Percentiles rank a stretch among this genome's conserved stretches.
phyloP scores from a whole-genome alignment of 2,329 filamentous ascomycete genomes.

The Cephalotrichum gorgonifer region DNA sequence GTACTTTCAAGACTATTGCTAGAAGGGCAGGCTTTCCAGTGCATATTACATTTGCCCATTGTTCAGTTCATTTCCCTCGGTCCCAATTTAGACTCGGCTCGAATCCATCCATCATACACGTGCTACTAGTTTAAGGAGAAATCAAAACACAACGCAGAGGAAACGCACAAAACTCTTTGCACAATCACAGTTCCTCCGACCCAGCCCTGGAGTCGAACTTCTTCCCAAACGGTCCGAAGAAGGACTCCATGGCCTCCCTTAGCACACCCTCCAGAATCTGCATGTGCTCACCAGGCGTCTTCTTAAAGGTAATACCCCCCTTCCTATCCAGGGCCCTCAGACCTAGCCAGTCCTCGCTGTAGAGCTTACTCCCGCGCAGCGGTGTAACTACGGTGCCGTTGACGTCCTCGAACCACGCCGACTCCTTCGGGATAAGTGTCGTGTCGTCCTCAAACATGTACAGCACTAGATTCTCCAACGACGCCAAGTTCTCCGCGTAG shows the following conservation, averaged over 20 bases:
- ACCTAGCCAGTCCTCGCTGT: slow-evolving; percentile 89
- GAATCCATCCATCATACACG: too few species aligned
- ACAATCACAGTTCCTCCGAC: background rate
- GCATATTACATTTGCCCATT: too few species aligned
- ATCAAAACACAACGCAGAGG: background rate
- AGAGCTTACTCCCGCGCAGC: slow-evolving; percentile 61
- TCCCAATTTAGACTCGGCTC: too few species aligned
- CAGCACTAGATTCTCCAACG: slow-evolving; percentile 73
- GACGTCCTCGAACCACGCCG: slow-evolving; percentile 81
- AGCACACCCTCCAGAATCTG: slow-evolving; percentile 57
- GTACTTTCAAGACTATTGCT: too few species aligned
- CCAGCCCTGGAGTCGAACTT: slow-evolving; percentile 16
- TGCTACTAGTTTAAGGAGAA: too few species aligned
- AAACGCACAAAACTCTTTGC: background rate
- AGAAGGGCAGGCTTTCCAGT: too few species aligned
- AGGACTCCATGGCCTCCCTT: slow-evolving; percentile 53
- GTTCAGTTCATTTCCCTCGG: too few species aligned
- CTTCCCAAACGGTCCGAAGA: slow-evolving; percentile 46
- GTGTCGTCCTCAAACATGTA: slow-evolving; percentile 81
- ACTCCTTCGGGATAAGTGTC: slow-evolving; percentile 83
- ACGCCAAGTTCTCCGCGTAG: slow-evolving; percentile 62
- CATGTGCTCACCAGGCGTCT: slow-evolving; percentile 75
- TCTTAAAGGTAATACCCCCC: slow-evolving; percentile 67
- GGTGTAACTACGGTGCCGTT: slow-evolving; percentile 58
- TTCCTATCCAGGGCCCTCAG: slow-evolving; percentile 68